Evolutionary conservation across 176 grass and related monocot genomes (phyloP).

Genomic region (barley (Hordeum vulgare)): DNA sequence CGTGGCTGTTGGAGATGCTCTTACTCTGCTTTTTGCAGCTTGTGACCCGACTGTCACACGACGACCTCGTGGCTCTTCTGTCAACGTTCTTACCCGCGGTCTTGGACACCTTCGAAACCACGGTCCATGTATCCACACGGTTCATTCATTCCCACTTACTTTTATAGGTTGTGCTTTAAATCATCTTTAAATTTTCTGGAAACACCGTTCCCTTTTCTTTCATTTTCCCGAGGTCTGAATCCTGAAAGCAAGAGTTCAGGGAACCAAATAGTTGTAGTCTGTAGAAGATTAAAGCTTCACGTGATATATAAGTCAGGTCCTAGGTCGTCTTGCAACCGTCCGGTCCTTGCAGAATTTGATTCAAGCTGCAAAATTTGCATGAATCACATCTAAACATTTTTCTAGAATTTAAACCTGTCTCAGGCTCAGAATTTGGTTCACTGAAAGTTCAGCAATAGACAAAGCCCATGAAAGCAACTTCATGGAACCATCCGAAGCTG

Average conservation of each 20-base stretch:
- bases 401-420: not conserved
- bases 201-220: not conserved
- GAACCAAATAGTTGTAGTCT: too few relatives aligned
- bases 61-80: conserved; percentile 62
- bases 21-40: conserved; percentile 44
- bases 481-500: not conserved
- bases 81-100: conserved; percentile 68
- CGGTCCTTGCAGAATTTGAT: not conserved
- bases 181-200: not conserved
- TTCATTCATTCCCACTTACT: conserved; percentile 20
- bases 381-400: not conserved
- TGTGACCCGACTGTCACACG: conserved; percentile 53
- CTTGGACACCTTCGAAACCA: conserved; percentile 55
- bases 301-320: too few relatives aligned
- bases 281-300: not conserved
- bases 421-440: not conserved
- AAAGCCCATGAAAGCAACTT: too few relatives aligned
- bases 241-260: not conserved
- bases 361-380: too few relatives aligned
- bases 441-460: not conserved
- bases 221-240: not conserved
- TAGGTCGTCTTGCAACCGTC: too few relatives aligned
- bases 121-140: conserved; percentile 73
- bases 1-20: too few relatives aligned
- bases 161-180: not conserved